Base-by-base conservation (phyloP, 2,329 filamentous ascomycete genomes). In the Colletotrichum horii region DNA sequence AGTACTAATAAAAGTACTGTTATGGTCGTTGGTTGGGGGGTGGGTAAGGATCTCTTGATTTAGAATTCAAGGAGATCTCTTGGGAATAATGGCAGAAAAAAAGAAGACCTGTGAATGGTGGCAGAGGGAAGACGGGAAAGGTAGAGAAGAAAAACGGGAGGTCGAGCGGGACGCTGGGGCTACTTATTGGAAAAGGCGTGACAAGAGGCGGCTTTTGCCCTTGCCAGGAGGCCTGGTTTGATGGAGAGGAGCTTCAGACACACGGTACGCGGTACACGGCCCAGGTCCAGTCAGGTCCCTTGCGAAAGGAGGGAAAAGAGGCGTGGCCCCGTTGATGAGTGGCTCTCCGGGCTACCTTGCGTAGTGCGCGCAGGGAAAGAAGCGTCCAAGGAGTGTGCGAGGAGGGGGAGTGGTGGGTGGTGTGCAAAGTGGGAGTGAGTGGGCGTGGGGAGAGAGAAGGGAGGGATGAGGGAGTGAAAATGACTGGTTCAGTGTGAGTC, bases 141-240 rank as follows among this genome's bases (percentile, higher is more conserved):
- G 80, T 79, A 78, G 79, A 75, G 75, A 77, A 75, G 71, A 70
- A 72, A 76, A 71, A 79, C 64, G 82, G 82, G 84, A 84, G 81
- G 62, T 38, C 24, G 75, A 81, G 65, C 69, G 77, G 77, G 71
- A 71, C 66, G 66, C 80, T 82, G 79, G 81, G 82, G 84, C 82
- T 87, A 85, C 85, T 86, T 87, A 87, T 87, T 85, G 22, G 69
- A 38, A 34, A 43, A 62, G 36, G 73, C 61, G 70, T 73, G 73
- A 75, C 73, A 30, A 73, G 73, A 73, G 38, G 43, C 71, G 69
- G 70, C 73, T 64, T 48, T 75, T 75, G 62, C 73, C 73, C 73
- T 75, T 72, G 73, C 60, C 62, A 73, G 73, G 70, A 75, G 70
- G 70, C 70, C 56, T 16, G 62, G 73, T 68, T 64, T 73, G 72